phyloP scores from a whole-genome alignment of 2,329 filamentous ascomycete species.

The Apiospora hydei region DNA sequence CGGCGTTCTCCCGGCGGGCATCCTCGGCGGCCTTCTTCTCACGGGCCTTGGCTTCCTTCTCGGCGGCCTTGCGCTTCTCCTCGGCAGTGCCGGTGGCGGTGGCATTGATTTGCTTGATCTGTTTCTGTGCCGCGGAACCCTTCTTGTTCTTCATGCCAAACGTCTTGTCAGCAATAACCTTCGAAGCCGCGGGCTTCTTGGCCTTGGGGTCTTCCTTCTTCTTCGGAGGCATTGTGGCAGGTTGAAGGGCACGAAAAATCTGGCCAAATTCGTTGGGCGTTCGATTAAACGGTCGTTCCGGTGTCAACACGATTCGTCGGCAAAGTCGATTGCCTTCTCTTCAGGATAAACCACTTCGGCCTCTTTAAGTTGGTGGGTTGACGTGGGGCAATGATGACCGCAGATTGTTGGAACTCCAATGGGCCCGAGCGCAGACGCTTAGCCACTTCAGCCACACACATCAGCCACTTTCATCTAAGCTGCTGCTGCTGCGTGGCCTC shows the following conservation, averaged over 20 bases:
- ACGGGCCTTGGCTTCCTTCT: slow-evolving; percentile 73
- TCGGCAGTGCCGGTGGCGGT: slow-evolving; percentile 83
- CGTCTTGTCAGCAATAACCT: slow-evolving; percentile 88
- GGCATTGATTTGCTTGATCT: slow-evolving; percentile 83
- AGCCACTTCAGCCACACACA: background rate
- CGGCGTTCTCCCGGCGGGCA: slow-evolving; percentile 79
- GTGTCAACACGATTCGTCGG: background rate
- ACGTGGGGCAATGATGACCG: background rate
- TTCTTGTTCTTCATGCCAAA: slow-evolving; percentile 99
- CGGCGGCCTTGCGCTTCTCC: slow-evolving; percentile 79
- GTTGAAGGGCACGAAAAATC: background rate
- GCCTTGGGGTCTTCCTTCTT: slow-evolving; percentile 58
- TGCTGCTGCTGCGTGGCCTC: background rate
- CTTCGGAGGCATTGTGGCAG: slow-evolving; percentile 77
- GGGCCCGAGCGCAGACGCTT: background rate
- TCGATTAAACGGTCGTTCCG: background rate
- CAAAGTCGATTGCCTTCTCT: background rate
- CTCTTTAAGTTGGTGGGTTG: slow-evolving; percentile 24
- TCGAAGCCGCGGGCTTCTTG: slow-evolving; percentile 61
- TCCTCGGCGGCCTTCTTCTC: slow-evolving; percentile 92
- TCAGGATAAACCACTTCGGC: slow-evolving; percentile 2
- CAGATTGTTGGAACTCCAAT: too few relatives aligned
- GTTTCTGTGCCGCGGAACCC: slow-evolving; percentile 86
- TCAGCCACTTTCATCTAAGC: background rate
- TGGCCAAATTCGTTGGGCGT: background rate